Percentiles rank a stretch among this genome's conserved stretches.
phyloP scores from a whole-genome alignment of 2,329 filamentous ascomycete species.

The Verticillium nonalfalfae region DNA sequence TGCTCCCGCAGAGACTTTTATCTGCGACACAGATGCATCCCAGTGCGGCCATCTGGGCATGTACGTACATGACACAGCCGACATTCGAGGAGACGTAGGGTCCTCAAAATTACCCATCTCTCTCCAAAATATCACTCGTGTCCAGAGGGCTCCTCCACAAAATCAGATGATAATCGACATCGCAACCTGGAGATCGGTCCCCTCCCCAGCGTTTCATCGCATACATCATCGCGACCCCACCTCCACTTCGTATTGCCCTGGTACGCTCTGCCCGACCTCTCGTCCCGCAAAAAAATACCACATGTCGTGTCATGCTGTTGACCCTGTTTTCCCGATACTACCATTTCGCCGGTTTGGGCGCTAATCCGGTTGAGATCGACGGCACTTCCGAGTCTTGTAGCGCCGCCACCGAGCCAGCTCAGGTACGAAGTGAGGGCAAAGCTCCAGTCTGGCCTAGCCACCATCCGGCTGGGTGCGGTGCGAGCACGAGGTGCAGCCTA shows the following conservation, averaged over 20 bases:
- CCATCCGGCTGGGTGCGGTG: background rate
- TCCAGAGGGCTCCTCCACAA: background rate
- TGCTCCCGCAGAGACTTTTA: background rate
- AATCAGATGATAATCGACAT: background rate
- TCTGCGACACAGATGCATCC: background rate
- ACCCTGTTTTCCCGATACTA: conserved; percentile 7
- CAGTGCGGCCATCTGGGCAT: background rate
- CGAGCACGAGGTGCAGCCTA: background rate
- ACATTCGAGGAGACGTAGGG: background rate
- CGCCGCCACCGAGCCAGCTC: conserved; percentile 1
- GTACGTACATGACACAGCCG: background rate
- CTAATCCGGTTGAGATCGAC: conserved; percentile 11
- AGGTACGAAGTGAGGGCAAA: conserved; percentile 7
- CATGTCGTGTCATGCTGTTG: background rate
- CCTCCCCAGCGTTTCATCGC: conserved; percentile 5
- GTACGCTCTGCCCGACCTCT: conserved; percentile 1
- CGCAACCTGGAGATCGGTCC: background rate
- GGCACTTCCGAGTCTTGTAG: conserved; percentile 6
- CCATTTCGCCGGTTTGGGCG: background rate
- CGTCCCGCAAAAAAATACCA: background rate
- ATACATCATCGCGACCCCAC: conserved; percentile 9
- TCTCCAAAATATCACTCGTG: background rate
- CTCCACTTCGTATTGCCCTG: conserved; percentile 9
- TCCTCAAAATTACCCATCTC: background rate
- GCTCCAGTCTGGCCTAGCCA: background rate